Evolutionary conservation across 371 early-diverging fungal genomes (phyloP).

Genomic region (Capniomyces stellatus): DNA sequence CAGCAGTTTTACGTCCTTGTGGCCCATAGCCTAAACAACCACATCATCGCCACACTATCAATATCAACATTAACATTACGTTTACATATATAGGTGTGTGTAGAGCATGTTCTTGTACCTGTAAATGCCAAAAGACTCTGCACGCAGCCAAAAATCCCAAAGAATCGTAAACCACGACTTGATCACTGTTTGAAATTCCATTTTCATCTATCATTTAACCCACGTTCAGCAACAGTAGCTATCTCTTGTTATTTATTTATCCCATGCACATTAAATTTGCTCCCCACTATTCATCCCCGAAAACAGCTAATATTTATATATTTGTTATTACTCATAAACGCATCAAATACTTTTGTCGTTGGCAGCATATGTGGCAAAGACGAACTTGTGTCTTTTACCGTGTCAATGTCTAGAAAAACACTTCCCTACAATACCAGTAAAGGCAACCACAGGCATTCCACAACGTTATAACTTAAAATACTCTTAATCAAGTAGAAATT

Average conservation of each 20-base stretch:
- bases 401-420: slow-evolving; percentile 54
- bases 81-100: no score
- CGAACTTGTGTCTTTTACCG: slow-evolving; percentile 38
- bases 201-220: slow-evolving; percentile 36
- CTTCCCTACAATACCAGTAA: slow-evolving; percentile 35
- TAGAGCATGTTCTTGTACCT: no score
- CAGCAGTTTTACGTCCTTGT: slow-evolving; percentile 59
- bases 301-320: not conserved
- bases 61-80: no score
- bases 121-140: slow-evolving; percentile 69
- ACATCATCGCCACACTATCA: not conserved
- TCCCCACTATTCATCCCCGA: no score
- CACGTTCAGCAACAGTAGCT: no score
- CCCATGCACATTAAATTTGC: no score
- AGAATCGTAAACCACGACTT: slow-evolving; percentile 61
- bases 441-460: not conserved
- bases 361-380: slow-evolving; percentile 70
- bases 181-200: slow-evolving; percentile 47
- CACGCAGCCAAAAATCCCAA: slow-evolving; percentile 46
- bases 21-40: slow-evolving; percentile 52
- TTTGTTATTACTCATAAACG: slow-evolving; percentile 30
- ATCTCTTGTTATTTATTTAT: no score
- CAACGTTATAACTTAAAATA: not conserved
- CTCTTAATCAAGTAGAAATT: not conserved
- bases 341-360: slow-evolving; percentile 33